A percentile compares a stretch with the other conserved stretches of the same genome.
These are phyloP conservation scores for Aspergillus fumigatus DNA, from an alignment of 2,329 filamentous ascomycete genomes.

Conservation along the genomic window DNA sequence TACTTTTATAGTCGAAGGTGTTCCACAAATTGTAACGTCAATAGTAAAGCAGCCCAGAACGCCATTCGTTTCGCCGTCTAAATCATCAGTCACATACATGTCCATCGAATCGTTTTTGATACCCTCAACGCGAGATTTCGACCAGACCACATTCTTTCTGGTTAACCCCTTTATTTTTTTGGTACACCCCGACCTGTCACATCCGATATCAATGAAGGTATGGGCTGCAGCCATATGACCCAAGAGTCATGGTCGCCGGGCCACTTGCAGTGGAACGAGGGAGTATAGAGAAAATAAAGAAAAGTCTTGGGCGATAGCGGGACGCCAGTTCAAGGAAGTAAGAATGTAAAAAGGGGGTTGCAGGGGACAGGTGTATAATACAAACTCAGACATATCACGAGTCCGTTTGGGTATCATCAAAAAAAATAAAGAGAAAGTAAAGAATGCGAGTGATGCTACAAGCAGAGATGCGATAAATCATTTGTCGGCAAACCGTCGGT, in stretches of 20 bases:
- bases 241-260: background rate
- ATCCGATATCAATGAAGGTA: background rate
- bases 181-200: background rate
- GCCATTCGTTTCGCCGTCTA: background rate
- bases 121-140: background rate
- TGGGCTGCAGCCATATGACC: no score
- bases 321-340: background rate
- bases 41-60: background rate
- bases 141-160: background rate
- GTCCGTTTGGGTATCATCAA: slow-evolving; percentile 25
- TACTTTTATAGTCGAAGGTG: background rate
- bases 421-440: slow-evolving; percentile 6
- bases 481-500: slow-evolving; percentile 60
- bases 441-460: background rate
- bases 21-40: background rate
- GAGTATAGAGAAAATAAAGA: background rate
- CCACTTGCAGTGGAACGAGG: background rate
- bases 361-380: slow-evolving; percentile 15
- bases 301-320: background rate
- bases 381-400: slow-evolving; percentile 22
- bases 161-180: background rate
- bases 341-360: background rate
- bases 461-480: slow-evolving; percentile 10
- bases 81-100: background rate
- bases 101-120: background rate